phyloP scores from a whole-genome alignment of 2,329 filamentous ascomycete species.

The Neofusicoccum cordaticola region DNA sequence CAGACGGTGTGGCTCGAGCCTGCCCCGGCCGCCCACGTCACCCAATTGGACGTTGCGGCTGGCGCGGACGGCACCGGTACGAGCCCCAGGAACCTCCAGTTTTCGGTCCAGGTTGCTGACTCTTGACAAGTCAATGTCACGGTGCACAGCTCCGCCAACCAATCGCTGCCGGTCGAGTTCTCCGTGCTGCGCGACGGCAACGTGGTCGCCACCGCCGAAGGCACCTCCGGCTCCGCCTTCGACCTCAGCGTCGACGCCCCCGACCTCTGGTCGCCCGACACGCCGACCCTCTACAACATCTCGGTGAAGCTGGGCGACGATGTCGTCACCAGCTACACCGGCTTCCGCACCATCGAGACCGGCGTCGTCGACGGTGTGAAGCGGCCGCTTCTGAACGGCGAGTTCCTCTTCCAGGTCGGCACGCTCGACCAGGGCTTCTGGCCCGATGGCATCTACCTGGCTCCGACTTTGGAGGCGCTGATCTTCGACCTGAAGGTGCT shows the following conservation, averaged over 20 bases:
- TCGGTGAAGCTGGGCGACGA: conserved; percentile 55
- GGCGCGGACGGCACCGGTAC: conserved; percentile 34
- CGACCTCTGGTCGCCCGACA: conserved; percentile 63
- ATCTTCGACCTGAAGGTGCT: conserved; percentile 62
- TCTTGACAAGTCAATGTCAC: conserved; percentile 52
- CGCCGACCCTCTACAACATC: conserved; percentile 64
- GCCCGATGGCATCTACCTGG: conserved; percentile 66
- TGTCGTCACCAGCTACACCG: conserved; percentile 61
- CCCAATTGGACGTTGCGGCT: conserved; percentile 58
- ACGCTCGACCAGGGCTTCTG: conserved; percentile 70
- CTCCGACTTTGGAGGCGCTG: conserved; percentile 67
- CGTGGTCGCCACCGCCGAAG: conserved; percentile 45
- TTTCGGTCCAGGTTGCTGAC: neutral
- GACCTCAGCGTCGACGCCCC: conserved; percentile 55
- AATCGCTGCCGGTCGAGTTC: conserved; percentile 38
- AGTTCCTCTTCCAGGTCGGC: conserved; percentile 66
- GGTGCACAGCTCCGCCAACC: conserved; percentile 47
- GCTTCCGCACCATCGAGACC: conserved; percentile 62
- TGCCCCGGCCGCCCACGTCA: conserved; percentile 58
- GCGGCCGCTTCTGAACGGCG: conserved; percentile 65
- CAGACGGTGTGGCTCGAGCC: conserved; percentile 69
- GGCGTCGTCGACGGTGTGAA: conserved; percentile 57
- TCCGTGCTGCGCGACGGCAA: conserved; percentile 37
- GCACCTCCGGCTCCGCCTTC: conserved; percentile 51
- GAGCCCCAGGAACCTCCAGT: neutral